phyloP scores from a whole-genome alignment of 345 rosid genomes.

The Camelina laxa region DNA sequence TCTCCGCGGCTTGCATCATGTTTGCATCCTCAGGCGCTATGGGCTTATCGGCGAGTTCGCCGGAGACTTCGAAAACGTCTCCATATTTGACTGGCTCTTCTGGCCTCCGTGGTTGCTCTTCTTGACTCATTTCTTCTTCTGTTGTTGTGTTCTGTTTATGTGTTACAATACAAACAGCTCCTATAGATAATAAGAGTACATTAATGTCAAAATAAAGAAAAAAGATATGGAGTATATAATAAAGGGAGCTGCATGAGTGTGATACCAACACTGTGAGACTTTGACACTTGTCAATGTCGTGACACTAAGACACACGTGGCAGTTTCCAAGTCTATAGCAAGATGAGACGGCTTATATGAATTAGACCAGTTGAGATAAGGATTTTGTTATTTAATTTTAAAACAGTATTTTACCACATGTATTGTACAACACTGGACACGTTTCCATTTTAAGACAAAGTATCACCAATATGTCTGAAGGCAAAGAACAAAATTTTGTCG shows the following conservation, averaged over 20 bases:
- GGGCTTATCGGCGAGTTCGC: conserved; percentile 56
- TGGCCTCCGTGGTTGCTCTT: conserved; percentile 54
- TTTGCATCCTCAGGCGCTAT: conserved; percentile 71
- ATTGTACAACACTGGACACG: neutral
- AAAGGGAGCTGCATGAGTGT: conserved; percentile 12
- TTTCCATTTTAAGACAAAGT: neutral
- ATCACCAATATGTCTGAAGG: conserved; percentile 30
- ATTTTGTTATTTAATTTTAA: too few relatives aligned
- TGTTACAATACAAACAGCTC: neutral
- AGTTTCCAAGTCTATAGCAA: neutral
- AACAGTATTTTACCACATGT: too few relatives aligned
- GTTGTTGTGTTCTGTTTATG: neutral
- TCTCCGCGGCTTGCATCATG: conserved; percentile 77
- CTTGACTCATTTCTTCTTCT: conserved; percentile 72
- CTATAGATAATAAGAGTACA: too few relatives aligned
- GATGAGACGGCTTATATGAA: too few relatives aligned
- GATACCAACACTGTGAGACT: neutral
- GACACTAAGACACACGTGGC: conserved; percentile 33
- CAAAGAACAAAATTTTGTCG: conserved; percentile 21
- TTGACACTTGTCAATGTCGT: conserved; percentile 18
- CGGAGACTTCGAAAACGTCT: conserved; percentile 60
- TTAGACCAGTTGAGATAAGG: too few relatives aligned
- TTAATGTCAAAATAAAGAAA: too few relatives aligned
- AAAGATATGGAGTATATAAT: neutral
- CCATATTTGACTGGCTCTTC: conserved; percentile 62